These are phyloP conservation scores for Hibiscus tridactylites DNA, from an alignment of 345 rosid species.

Conservation along the genomic window DNA sequence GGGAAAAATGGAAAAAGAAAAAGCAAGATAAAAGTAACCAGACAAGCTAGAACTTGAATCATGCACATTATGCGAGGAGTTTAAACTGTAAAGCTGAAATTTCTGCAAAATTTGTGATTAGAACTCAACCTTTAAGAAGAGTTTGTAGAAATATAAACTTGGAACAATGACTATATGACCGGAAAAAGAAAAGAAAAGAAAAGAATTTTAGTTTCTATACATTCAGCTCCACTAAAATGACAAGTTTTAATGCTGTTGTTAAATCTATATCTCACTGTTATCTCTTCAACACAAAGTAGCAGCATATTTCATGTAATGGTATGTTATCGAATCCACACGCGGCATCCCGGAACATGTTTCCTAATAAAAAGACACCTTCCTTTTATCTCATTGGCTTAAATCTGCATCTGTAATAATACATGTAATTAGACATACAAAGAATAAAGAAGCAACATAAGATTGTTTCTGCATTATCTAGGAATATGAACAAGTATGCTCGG, in stretches of 20 bases:
- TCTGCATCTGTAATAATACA: conserved; percentile 1
- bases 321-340: not conserved
- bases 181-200: not conserved
- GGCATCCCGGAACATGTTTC: not conserved
- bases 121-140: not conserved
- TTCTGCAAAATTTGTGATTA: not conserved
- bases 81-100: not conserved
- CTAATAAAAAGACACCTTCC: not conserved
- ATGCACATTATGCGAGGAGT: not conserved
- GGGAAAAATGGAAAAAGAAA: not conserved
- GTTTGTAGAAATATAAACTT: not conserved
- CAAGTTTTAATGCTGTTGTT: not conserved
- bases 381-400: not conserved
- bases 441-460: not conserved
- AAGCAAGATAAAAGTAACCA: not conserved
- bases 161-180: not conserved
- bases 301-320: conserved; percentile 8
- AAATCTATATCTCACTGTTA: not conserved
- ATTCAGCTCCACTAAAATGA: not conserved
- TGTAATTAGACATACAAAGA: not conserved
- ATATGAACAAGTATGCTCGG: not conserved
- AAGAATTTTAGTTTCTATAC: not conserved
- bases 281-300: not conserved
- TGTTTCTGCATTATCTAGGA: not conserved
- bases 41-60: not conserved